Conservation (phyloP, 768 basidiomycete genomes). For the Chlorophyllum brunneum region DNA sequence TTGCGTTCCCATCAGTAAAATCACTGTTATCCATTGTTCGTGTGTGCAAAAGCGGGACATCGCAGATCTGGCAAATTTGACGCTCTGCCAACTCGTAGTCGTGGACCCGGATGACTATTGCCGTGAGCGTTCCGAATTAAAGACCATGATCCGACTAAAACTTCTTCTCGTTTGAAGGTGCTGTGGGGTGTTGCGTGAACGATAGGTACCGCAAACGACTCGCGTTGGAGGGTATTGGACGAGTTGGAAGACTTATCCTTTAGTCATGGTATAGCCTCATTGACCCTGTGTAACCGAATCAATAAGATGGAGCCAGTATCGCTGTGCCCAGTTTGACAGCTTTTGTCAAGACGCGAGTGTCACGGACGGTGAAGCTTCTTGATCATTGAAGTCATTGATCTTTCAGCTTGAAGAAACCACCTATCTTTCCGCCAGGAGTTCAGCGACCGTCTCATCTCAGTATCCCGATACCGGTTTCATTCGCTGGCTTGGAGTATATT, state of each 20-base stretch:
- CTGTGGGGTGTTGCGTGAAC: constrained; percentile 50
- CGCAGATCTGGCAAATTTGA: constrained; percentile 42
- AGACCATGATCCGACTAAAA: not conserved
- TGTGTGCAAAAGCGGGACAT: constrained; percentile 54
- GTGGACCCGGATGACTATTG: constrained; percentile 44
- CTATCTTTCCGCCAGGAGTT: not conserved
- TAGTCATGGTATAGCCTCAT: constrained; percentile 2
- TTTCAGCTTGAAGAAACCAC: not conserved
- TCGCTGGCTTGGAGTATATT: not conserved
- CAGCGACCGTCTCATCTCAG: not conserved
- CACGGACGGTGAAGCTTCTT: constrained; percentile 8
- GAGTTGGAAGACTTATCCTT: constrained; percentile 15
- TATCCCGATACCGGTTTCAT: not conserved
- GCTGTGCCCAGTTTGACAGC: not conserved
- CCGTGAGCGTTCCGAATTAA: constrained; percentile 36
- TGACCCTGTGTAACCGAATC: not conserved
- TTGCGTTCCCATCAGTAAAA: constrained; percentile 33
- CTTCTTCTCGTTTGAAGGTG: constrained; percentile 26
- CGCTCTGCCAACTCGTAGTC: constrained; percentile 44
- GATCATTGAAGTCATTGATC: not conserved
- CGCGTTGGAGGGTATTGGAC: constrained; percentile 21
- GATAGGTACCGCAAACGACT: constrained; percentile 51
- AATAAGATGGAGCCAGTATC: not conserved
- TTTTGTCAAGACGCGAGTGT: constrained; percentile 8
- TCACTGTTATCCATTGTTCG: constrained; percentile 55